Conservation (phyloP, 169 alveolate genomes). For the Cryptosporidium baileyi region DNA sequence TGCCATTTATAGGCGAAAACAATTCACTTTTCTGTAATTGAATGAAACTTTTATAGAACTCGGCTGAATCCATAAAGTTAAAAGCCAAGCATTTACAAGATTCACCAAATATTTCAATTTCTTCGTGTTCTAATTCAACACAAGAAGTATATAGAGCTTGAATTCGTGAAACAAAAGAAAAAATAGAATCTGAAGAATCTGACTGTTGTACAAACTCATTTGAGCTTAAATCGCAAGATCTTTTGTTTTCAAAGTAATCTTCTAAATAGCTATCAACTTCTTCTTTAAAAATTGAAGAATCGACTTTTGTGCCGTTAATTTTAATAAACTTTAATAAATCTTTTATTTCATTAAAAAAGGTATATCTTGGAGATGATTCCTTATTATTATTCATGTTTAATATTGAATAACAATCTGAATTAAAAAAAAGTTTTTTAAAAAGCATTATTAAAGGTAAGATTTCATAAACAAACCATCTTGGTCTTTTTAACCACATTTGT, state of each 20-base stretch:
- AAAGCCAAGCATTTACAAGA: slow-evolving; percentile 56
- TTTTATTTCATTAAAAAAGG: not conserved
- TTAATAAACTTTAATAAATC: not conserved
- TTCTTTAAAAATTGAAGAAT: too few species aligned
- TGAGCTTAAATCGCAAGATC: not conserved
- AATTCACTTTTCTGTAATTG: slow-evolving; percentile 19
- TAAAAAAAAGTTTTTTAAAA: slow-evolving; percentile 26
- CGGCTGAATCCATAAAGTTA: slow-evolving; percentile 31
- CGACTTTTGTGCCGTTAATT: not conserved
- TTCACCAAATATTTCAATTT: slow-evolving; percentile 37
- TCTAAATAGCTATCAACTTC: slow-evolving; percentile 7
- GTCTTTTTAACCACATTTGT: slow-evolving; percentile 67
- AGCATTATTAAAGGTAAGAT: slow-evolving; percentile 41
- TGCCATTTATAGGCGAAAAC: not conserved
- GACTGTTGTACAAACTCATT: slow-evolving; percentile 10
- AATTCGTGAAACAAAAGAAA: slow-evolving; percentile 44
- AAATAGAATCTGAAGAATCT: slow-evolving; percentile 18
- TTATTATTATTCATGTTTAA: not conserved
- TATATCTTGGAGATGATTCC: not conserved
- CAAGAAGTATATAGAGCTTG: slow-evolving; percentile 51
- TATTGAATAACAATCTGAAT: slow-evolving; percentile 29
- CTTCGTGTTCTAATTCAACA: slow-evolving; percentile 48
- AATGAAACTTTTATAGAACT: slow-evolving; percentile 22
- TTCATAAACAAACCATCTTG: slow-evolving; percentile 57
- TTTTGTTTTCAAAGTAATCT: not conserved